Base-by-base conservation (phyloP, 78 protist species). In the Thecamonas trahens region DNA sequence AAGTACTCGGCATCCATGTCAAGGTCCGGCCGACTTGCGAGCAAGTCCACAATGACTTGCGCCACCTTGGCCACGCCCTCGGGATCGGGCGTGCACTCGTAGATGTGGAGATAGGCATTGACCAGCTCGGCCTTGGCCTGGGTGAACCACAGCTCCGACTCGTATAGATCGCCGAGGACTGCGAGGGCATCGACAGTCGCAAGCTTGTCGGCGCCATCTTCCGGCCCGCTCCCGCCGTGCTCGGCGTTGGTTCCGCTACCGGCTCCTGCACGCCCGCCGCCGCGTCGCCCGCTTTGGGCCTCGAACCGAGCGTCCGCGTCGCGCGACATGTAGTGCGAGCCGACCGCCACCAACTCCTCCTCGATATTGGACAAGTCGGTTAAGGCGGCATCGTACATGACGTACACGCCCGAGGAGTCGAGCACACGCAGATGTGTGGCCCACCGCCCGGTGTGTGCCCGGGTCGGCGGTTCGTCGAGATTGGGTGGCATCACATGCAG, bases 381-480 rank as follows among this genome's bases (percentile, higher is more conserved):
- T 7, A 70, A 9, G 15, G 76, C 76, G n/a, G 6, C 3, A 3
- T 54, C 49, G 76, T 70, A 70, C 63, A 70, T 31, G 34, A 70
- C 20, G 29, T 15, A 17, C 22, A 3, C 17, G n/a, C 76, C 76
- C 17, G 14, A 20, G 28, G 53, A 47, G 17, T 47, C 53, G 17
- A 14, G 53, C 14, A 47, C 53, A 20, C 53, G 14, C 28, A 47
- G 17, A 47, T 47, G n/a, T n/a, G n/a, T n/a, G n/a, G n/a, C n/a
- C n/a, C n/a, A n/a, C n/a, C n/a, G n/a, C n/a, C n/a, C n/a, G n/a
- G n/a, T n/a, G n/a, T n/a, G n/a, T n/a, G n/a, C n/a, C n/a, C n/a
- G n/a, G n/a, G n/a, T n/a, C n/a, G n/a, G n/a, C n/a, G n/a, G n/a
- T n/a, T n/a, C n/a, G n/a, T n/a, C n/a, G n/a, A n/a, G n/a, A n/a